Base-by-base conservation (phyloP, 805 yeast species). In the Debaryomyces hansenii region DNA sequence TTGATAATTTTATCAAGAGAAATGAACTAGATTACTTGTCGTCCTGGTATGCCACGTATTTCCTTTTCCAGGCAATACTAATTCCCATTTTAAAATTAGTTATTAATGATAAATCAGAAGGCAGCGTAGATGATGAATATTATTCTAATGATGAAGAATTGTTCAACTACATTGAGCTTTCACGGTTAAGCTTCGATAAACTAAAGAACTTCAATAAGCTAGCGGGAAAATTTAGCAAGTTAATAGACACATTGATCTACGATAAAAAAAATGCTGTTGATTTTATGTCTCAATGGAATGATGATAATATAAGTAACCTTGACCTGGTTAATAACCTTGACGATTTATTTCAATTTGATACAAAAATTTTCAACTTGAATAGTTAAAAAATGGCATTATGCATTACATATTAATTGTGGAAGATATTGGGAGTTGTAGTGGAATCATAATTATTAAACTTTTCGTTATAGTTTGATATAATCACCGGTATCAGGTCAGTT, bases 21-120 rank as follows among this genome's bases (percentile, higher is more conserved):
- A 54, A 54, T 37, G 46, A 47, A 11, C 42, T 54, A 11, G 53
- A 52, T 33, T 54, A 50, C 31, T 46, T 56, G 28, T 46, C 47
- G 4, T 45, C 55, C 2, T 54, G 56, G 58, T 54, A 54, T 38
- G 55, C 56, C 16, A 53, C 56, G n/a, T 54, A 54, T 36, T 54
- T 54, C 27, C 45, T 54, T n/a, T 54, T 54, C 41, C 58, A 54
- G 36, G 56, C 58, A n/a, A 48, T 49, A n/a, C 43, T 54, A 29
- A 54, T 54, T 5, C 58, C 58, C 5, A 50, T 56, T 12, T 44
- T 56, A 20, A 50, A 54, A 20, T 38, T 56, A 3, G 43, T 53
- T 2, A 56, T 56, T n/a, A 46, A 54, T 34, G 50, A 50, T 18
- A 48, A 46, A 28, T 4, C 29, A 32, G 29, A 11, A 8, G 9